These are phyloP conservation scores for Boletellus emodensis DNA, from an alignment of 768 basidiomycete species.

Conservation along the genomic window DNA sequence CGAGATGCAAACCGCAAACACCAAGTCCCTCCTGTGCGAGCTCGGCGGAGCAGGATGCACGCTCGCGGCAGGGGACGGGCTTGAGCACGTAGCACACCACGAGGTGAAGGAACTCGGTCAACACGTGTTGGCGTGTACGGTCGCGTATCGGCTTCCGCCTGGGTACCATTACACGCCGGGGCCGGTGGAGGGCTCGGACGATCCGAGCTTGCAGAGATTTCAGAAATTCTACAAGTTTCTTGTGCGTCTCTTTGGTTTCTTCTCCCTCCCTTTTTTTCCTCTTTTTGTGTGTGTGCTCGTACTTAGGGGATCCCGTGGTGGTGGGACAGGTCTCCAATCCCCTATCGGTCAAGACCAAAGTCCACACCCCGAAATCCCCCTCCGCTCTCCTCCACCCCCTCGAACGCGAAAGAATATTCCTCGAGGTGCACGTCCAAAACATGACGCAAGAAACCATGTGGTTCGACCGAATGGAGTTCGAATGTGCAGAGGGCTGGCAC, in stretches of 20 bases:
- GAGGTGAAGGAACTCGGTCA: conserved; percentile 94
- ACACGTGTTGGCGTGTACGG: conserved; percentile 83
- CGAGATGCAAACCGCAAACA: conserved; percentile 80
- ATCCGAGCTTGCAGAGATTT: conserved; percentile 63
- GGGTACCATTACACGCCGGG: conserved; percentile 48
- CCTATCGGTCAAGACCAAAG: conserved; percentile 91
- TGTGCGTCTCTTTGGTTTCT: conserved; percentile 42
- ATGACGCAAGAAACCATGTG: conserved; percentile 70
- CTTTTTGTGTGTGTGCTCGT: neutral
- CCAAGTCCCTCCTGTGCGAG: conserved; percentile 61
- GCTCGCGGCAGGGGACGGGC: conserved; percentile 52
- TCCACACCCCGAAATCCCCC: conserved; percentile 72
- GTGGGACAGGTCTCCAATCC: conserved; percentile 80
- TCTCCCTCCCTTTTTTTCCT: neutral
- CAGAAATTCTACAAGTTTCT: conserved; percentile 91
- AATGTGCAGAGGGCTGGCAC: conserved; percentile 65
- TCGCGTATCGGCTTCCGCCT: conserved; percentile 73
- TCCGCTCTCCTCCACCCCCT: conserved; percentile 58
- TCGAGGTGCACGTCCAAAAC: conserved; percentile 93
- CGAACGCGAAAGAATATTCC: conserved; percentile 80
- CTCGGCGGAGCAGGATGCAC: conserved; percentile 50
- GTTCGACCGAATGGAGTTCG: conserved; percentile 80
- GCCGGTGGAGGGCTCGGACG: conserved; percentile 47
- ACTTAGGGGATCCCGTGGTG: neutral
- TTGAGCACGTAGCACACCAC: conserved; percentile 70